These are phyloP conservation scores for Gnomoniopsis sp. DNA, from an alignment of 2,329 filamentous ascomycete species.

Conservation along the genomic window DNA sequence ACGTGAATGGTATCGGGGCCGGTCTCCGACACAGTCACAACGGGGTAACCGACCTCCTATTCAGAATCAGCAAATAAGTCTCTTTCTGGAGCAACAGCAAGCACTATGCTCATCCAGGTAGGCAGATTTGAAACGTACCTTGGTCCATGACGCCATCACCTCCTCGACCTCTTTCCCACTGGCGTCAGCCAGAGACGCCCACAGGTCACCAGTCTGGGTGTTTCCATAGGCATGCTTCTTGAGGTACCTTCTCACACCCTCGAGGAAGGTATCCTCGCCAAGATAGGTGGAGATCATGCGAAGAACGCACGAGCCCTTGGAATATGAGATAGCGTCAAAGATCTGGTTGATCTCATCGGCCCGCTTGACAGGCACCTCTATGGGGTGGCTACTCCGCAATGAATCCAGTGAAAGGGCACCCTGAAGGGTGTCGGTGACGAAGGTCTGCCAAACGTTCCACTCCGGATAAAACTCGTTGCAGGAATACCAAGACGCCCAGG, in stretches of 20 bases:
- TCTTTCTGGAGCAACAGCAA: background rate
- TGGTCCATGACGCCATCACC: slow-evolving; percentile 96
- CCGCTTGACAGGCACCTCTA: slow-evolving; percentile 92
- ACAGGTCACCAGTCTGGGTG: slow-evolving; percentile 86
- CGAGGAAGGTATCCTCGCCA: slow-evolving; percentile 87
- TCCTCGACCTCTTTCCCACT: slow-evolving; percentile 88
- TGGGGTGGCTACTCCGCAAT: slow-evolving; percentile 89
- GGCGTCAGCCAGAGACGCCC: slow-evolving; percentile 81
- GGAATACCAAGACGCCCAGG: slow-evolving; percentile 81
- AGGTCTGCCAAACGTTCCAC: slow-evolving; percentile 97
- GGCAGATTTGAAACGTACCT: slow-evolving; percentile 31
- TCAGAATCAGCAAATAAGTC: background rate
- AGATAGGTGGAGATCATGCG: slow-evolving; percentile 97
- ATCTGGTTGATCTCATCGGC: slow-evolving; percentile 98
- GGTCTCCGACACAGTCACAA: slow-evolving; percentile 80
- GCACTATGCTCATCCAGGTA: background rate
- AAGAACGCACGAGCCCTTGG: slow-evolving; percentile 91
- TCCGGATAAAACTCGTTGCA: slow-evolving; percentile 95
- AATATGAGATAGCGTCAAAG: slow-evolving; percentile 96
- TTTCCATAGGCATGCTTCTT: slow-evolving; percentile 98
- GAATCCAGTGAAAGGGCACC: slow-evolving; percentile 85
- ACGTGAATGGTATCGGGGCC: slow-evolving; percentile 70
- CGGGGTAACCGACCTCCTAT: slow-evolving; percentile 81
- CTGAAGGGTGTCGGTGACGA: slow-evolving; percentile 89
- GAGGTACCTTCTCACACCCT: slow-evolving; percentile 85